These are phyloP conservation scores for Globisporangium lucens DNA, from an alignment of 352 stramenopile species.

Conservation along the genomic window DNA sequence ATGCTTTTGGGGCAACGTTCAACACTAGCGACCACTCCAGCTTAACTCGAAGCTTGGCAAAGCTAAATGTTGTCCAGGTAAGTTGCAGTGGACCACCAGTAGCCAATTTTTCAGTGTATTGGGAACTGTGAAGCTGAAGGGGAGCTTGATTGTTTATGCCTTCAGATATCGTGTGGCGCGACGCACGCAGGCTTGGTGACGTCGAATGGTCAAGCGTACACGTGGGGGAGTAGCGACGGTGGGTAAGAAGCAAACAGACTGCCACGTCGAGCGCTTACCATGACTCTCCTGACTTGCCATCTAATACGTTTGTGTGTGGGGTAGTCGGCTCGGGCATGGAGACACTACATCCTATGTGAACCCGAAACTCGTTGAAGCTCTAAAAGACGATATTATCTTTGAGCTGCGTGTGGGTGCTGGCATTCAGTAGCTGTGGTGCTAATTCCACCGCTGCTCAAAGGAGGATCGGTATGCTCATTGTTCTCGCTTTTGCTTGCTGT, in stretches of 20 bases:
- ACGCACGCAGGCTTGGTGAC: constrained; percentile 81
- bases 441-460: constrained; percentile 82
- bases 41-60: constrained; percentile 48
- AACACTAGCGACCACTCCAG: constrained; percentile 58
- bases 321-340: constrained; percentile 68
- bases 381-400: constrained; percentile 75
- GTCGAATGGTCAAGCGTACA: constrained; percentile 64
- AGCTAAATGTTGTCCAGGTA: constrained; percentile 62
- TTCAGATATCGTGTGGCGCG: constrained; percentile 75
- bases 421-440: constrained; percentile 87
- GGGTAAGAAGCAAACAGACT: constrained; percentile 37
- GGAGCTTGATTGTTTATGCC: not conserved
- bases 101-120: not conserved
- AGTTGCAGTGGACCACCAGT: not conserved
- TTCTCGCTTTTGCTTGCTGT: not conserved
- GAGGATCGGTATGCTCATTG: constrained; percentile 46
- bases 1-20: constrained; percentile 71
- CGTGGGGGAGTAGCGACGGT: constrained; percentile 81
- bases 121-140: not conserved
- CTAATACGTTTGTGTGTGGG: not conserved
- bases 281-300: not conserved
- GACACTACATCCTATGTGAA: constrained; percentile 70
- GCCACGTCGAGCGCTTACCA: too few species aligned
- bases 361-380: constrained; percentile 65
- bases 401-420: constrained; percentile 83